Base-by-base conservation (phyloP, 2,329 filamentous ascomycete species). In the Sporothrix sp. region DNA sequence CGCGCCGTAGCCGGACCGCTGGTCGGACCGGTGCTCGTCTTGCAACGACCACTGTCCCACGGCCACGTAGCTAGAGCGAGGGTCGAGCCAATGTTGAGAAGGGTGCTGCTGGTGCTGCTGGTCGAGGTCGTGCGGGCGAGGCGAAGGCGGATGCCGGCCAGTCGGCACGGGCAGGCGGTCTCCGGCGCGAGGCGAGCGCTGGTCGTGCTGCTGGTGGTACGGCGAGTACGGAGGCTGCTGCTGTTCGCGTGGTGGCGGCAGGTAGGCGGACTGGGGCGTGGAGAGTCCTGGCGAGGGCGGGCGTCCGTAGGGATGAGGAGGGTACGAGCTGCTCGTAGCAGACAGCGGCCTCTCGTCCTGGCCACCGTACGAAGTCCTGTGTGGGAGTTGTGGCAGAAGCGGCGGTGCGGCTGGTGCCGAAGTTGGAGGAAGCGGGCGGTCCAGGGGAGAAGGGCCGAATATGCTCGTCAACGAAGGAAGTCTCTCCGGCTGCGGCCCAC, bases 401-500 rank as follows among this genome's bases (percentile, higher is more conserved):
- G 63, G 60, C 42, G 45, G 23, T n/a, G 42, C 55, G 8, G 70
- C 63, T 14, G 68, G 63, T n/a, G 39, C 28, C 5, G 30, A 36
- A 5, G 38, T 45, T 27, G 45, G 40, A 20, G 66, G 62, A 50
- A 65, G 66, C 5, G 73, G 68, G 38, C 68, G 67, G 36, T 78
- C 74, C 50, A 74, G 59, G 5, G 75, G 70, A 18, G 75, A 76
- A 7, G 66, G 72, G 3, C 74, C 74, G 57, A 80, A 78, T 14
- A 81, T 63, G 57, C 75, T 79, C 62, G 74, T 79, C 56, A 81
- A 58, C 6, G 77, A 72, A 2, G 77, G 77, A 20, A 80, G 69
- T 57, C 76, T 72, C 56, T 75, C 73, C 52, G 69, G 67, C 43
- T 65, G 40, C 10, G 39, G 39, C 20, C 39, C 43, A 57, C 38